These are phyloP conservation scores for Eleusine coracana DNA, from an alignment of 176 grass and related monocot genomes.

Conservation along the genomic window DNA sequence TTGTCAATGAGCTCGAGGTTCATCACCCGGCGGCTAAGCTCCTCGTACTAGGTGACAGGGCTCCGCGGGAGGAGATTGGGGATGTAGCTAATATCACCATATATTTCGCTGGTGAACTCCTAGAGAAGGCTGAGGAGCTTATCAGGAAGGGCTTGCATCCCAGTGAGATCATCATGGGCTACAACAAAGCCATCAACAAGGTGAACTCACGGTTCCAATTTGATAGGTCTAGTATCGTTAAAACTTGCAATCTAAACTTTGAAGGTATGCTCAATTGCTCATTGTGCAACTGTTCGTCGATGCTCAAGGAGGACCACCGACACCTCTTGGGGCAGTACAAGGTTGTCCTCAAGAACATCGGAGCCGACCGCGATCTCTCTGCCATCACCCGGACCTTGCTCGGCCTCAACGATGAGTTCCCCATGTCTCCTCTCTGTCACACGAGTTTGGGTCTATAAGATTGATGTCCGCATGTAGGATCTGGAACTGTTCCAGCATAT, in stretches of 20 bases:
- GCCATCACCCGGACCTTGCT: conserved; percentile 81
- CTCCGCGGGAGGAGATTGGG: conserved; percentile 91
- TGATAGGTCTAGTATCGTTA: not conserved
- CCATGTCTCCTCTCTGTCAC: not conserved
- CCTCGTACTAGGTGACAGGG: conserved; percentile 69
- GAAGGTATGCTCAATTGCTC: not conserved
- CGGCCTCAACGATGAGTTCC: conserved; percentile 70
- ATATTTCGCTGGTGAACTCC: conserved; percentile 88
- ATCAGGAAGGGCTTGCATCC: conserved; percentile 98
- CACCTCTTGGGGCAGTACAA: conserved; percentile 82
- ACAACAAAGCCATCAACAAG: conserved; percentile 85
- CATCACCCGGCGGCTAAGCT: conserved; percentile 90
- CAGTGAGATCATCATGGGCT: conserved; percentile 93
- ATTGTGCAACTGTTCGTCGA: conserved; percentile 49
- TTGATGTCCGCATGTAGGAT: not conserved
- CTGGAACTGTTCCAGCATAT: not conserved
- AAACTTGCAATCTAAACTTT: not conserved
- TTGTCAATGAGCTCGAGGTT: conserved; percentile 85
- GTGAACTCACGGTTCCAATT: conserved; percentile 28
- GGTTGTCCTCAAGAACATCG: conserved; percentile 81
- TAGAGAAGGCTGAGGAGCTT: conserved; percentile 86
- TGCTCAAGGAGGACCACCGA: conserved; percentile 94
- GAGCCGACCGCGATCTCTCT: conserved; percentile 77
- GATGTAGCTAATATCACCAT: conserved; percentile 86
- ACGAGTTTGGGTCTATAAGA: too few relatives aligned